A percentile compares a stretch with the other conserved stretches of the same genome.
These are phyloP conservation scores for Pezicula rhizophila DNA, from an alignment of 2,329 filamentous ascomycete species.

Conservation along the genomic window DNA sequence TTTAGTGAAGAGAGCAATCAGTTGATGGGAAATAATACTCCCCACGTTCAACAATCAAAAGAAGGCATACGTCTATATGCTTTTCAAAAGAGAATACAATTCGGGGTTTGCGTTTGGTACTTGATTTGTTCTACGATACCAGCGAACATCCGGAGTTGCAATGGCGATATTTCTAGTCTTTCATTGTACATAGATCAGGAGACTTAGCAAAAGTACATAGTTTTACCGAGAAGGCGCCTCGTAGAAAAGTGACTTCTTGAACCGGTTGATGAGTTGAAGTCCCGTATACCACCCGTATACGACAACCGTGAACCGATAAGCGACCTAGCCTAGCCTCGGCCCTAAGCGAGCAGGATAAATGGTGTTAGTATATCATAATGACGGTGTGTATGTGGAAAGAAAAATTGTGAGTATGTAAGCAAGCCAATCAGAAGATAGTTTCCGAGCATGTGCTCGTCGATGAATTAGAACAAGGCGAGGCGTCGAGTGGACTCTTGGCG, in stretches of 20 bases:
- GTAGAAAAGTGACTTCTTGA: too few relatives aligned
- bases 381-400: background rate
- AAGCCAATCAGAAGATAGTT: background rate
- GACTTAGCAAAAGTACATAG: slow-evolving; percentile 1
- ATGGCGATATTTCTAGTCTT: background rate
- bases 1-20: background rate
- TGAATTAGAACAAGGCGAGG: too few relatives aligned
- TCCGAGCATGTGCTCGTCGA: background rate
- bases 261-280: too few relatives aligned
- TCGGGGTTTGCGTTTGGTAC: background rate
- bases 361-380: background rate
- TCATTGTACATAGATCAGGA: slow-evolving; percentile 5
- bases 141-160: slow-evolving; percentile 2
- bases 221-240: background rate
- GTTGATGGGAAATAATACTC: background rate
- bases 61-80: background rate
- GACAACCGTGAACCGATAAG: too few relatives aligned
- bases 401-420: too few relatives aligned
- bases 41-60: background rate
- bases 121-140: slow-evolving; percentile 7
- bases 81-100: background rate
- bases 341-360: too few relatives aligned
- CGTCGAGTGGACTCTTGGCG: too few relatives aligned
- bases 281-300: too few relatives aligned
- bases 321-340: too few relatives aligned